Conservation (phyloP, 2,329 filamentous ascomycete species). For the Ilyonectria mors-panacis region DNA sequence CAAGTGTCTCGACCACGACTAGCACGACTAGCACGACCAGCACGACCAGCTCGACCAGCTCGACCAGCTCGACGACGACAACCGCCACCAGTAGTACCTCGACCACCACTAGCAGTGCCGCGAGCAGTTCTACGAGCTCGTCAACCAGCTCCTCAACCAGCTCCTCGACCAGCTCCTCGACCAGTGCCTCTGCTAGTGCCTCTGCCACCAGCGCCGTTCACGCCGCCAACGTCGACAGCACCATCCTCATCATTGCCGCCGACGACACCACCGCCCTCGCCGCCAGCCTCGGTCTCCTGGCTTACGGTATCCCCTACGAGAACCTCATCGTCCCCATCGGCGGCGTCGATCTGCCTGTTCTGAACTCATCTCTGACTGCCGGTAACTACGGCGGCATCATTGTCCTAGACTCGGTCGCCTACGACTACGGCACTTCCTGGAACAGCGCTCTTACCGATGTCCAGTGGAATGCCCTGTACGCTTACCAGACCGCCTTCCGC, state of each 20-base stretch:
- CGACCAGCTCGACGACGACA: not conserved
- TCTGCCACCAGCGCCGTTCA: not conserved
- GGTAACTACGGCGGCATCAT: conserved; percentile 34
- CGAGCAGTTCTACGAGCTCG: too few relatives aligned
- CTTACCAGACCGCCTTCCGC: conserved; percentile 32
- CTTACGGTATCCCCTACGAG: conserved; percentile 35
- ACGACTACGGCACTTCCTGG: conserved; percentile 31
- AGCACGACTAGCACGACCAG: not conserved
- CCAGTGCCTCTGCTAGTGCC: not conserved
- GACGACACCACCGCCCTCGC: conserved; percentile 15
- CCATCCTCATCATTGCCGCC: conserved; percentile 21
- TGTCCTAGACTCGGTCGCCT: conserved; percentile 28
- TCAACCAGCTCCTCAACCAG: not conserved
- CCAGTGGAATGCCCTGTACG: conserved; percentile 33
- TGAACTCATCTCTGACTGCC: conserved; percentile 24
- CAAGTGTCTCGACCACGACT: not conserved
- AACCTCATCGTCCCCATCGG: conserved; percentile 26
- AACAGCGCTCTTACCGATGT: conserved; percentile 30
- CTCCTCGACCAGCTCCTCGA: not conserved
- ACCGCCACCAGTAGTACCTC: not conserved
- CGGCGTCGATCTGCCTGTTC: conserved; percentile 25
- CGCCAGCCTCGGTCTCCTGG: conserved; percentile 27
- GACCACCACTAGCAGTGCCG: not conserved
- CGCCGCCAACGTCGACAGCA: conserved; percentile 12
- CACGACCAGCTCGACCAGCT: not conserved